Conservation (phyloP, 2,329 filamentous ascomycete species). For the Thelonectria blattea region DNA sequence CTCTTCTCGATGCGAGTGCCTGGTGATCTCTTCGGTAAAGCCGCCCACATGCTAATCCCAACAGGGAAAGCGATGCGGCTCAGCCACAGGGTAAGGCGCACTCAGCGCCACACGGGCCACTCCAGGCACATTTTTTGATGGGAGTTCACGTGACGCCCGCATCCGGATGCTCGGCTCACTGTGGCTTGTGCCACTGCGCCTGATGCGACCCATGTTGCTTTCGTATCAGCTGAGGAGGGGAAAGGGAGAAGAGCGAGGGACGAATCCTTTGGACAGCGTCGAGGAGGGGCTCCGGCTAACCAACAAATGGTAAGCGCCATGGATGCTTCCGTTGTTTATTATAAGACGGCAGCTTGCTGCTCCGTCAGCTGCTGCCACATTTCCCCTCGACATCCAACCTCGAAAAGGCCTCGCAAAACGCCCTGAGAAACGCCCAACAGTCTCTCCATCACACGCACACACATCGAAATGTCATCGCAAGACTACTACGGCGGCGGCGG, state of each 20-base stretch:
- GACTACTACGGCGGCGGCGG: constrained; percentile 47
- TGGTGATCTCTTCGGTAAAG: background rate
- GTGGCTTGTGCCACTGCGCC: background rate
- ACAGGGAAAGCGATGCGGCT: background rate
- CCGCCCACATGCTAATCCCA: background rate
- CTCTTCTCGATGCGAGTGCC: background rate
- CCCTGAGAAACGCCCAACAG: background rate
- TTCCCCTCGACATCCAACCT: background rate
- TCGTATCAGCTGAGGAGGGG: constrained; percentile 2
- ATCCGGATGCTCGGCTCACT: background rate
- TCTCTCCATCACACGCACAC: background rate
- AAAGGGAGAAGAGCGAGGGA: background rate
- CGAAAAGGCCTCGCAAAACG: background rate
- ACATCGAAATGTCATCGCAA: constrained; percentile 43
- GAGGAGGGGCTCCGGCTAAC: background rate
- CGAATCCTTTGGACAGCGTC: background rate
- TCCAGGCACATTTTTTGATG: background rate
- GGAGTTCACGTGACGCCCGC: background rate
- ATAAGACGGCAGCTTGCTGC: background rate
- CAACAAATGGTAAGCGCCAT: background rate
- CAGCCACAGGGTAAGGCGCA: background rate
- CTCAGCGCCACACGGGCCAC: background rate
- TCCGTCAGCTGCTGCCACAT: background rate
- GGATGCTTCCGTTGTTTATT: background rate
- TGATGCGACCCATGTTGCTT: background rate